A percentile compares a stretch with the other conserved stretches of the same genome.
Conservation (phyloP, 106 monocot species). For the Phalaenopsis aphrodite region DNA sequence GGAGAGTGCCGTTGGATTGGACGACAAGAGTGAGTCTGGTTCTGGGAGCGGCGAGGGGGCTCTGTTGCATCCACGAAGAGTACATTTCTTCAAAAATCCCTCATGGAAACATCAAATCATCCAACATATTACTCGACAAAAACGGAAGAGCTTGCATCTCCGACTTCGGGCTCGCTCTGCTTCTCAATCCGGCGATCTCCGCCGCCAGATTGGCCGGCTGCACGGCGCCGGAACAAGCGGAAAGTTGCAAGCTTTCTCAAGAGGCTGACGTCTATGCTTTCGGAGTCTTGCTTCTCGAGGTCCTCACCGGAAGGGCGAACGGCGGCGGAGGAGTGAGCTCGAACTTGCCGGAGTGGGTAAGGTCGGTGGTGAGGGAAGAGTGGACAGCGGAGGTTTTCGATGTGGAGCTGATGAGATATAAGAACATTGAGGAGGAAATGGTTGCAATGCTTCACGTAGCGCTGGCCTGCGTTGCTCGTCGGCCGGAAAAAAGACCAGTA, state of each 20-base stretch:
- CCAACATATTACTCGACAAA: constrained; percentile 50
- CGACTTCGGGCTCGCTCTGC: constrained; percentile 57
- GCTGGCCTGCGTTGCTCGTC: constrained; percentile 31
- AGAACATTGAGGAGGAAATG: constrained; percentile 58
- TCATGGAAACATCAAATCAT: constrained; percentile 58
- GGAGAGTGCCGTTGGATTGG: constrained; percentile 41
- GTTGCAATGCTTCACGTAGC: constrained; percentile 49
- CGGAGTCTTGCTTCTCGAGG: constrained; percentile 53
- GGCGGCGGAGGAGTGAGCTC: neutral
- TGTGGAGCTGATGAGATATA: constrained; percentile 41
- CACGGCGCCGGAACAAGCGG: constrained; percentile 44
- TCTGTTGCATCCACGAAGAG: constrained; percentile 41
- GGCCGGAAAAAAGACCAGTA: constrained; percentile 33
- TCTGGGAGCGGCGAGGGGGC: constrained; percentile 38
- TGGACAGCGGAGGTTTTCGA: constrained; percentile 58
- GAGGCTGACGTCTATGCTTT: constrained; percentile 68
- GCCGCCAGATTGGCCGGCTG: constrained; percentile 39
- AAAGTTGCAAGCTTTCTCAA: constrained; percentile 28
- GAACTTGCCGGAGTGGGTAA: constrained; percentile 36
- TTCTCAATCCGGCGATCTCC: constrained; percentile 32
- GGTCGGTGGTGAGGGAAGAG: constrained; percentile 46
- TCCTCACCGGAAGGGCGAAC: constrained; percentile 38
- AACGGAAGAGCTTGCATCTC: constrained; percentile 38
- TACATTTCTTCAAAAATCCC: constrained; percentile 29
- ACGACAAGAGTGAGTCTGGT: constrained; percentile 33